Conservation (phyloP, 148 eudicot species). For the Chenopodium formosanum region DNA sequence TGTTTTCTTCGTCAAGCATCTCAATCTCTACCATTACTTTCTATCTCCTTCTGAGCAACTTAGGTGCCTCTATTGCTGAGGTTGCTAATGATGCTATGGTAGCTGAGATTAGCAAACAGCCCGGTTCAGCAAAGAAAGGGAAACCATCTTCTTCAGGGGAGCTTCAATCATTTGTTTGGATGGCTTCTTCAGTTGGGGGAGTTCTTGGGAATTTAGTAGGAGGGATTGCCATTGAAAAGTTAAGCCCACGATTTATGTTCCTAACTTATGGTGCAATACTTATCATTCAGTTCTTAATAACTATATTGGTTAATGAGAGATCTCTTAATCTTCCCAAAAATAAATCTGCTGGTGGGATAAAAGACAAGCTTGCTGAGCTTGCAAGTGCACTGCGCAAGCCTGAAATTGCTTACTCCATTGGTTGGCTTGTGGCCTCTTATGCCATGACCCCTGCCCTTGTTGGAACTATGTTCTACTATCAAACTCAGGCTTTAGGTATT, state of each 20-base stretch:
- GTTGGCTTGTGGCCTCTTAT: constrained; percentile 78
- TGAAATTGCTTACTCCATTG: constrained; percentile 62
- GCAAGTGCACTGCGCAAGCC: constrained; percentile 53
- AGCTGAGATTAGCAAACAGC: constrained; percentile 67
- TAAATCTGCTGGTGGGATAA: constrained; percentile 44
- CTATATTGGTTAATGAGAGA: constrained; percentile 51
- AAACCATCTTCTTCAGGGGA: constrained; percentile 53
- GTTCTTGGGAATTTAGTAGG: constrained; percentile 70
- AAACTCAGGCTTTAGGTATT: constrained; percentile 64
- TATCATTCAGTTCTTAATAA: constrained; percentile 50
- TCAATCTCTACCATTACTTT: constrained; percentile 62
- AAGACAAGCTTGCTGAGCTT: constrained; percentile 59
- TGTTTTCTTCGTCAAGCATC: constrained; percentile 51
- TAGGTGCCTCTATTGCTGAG: constrained; percentile 86
- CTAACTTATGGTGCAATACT: constrained; percentile 50
- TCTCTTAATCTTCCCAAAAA: constrained; percentile 65
- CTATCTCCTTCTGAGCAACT: constrained; percentile 79
- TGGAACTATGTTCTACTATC: constrained; percentile 92
- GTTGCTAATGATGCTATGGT: constrained; percentile 97
- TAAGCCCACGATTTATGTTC: constrained; percentile 56
- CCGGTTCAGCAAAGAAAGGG: constrained; percentile 33
- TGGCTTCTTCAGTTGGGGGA: constrained; percentile 81
- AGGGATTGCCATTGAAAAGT: constrained; percentile 55
- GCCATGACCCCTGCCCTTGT: constrained; percentile 73
- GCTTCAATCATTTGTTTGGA: constrained; percentile 93